Evolutionary conservation across 1,284 basidiomycete genomes (phyloP), one percentile per base, ranked within the genome.

Genomic region (Boletus calvinii): DNA sequence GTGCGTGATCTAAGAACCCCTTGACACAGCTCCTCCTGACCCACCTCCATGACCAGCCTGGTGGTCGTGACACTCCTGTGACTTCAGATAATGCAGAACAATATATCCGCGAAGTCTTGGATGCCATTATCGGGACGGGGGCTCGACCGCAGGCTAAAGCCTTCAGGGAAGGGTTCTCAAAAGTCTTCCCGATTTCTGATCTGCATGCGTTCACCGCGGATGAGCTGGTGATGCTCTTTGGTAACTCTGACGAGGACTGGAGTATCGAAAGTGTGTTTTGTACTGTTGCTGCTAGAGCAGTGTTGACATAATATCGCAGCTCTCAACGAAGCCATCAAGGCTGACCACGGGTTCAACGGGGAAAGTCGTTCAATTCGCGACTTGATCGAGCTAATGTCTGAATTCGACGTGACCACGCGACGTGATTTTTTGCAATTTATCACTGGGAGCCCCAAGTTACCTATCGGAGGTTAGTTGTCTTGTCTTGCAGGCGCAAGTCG

Each of bases 321-420:
- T n/a, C 78, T 99, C 40, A 84, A 83, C 49, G 92, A 94, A 65
- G 84, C 89, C 6, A 74, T 98, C 72, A 98, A 98, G 72, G 96
- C 97, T 10, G 97, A 99, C 66, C 97, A 99, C 69, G 97, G 97
- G 10, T 98, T 96, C 77, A 95, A 95, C 59, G 85, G 90, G 18
- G 96, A 98, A 68, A 96, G 92, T 66, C 83, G 85, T 29, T 85
- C 94, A 1, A 94, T 99, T 60, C 84, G 86, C 40, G 87, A 94
- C 65, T 78, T 99, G 55, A 74, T 98, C 34, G 87, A 90, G 52
- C 83, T 95, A 62, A 92, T 99, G 85, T 77, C 91, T 1, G 79
- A 83, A 47, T 98, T 92, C 64, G 85, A 91, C 61, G 70, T 70
- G 18, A 69, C 80, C 2, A 81, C 85, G 40, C 85, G 96, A 36